Conservation (phyloP, 2,329 filamentous ascomycete species). For the Hypoxylon sp. region DNA sequence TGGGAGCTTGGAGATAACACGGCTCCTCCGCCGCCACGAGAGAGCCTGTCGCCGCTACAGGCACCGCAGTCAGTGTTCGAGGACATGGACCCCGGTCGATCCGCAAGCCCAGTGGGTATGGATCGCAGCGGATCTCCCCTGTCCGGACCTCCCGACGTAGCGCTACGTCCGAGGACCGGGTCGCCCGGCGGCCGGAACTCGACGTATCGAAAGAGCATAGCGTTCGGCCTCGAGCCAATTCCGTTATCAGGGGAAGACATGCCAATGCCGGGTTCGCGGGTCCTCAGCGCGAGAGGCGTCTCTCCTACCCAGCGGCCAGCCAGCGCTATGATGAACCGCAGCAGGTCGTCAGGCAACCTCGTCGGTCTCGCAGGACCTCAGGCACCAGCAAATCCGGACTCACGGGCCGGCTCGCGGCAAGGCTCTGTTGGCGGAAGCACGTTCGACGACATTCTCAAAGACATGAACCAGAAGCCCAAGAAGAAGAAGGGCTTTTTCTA, state of each 20-base stretch:
- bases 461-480: conserved; percentile 45
- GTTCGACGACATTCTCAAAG: conserved; percentile 48
- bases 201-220: conserved; percentile 45
- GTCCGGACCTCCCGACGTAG: conserved; percentile 38
- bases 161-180: conserved; percentile 38
- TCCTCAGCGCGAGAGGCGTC: conserved; percentile 40
- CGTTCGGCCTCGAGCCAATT: conserved; percentile 46
- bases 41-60: conserved; percentile 41
- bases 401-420: conserved; percentile 38
- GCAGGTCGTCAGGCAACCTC: conserved; percentile 45
- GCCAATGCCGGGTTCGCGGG: conserved; percentile 35
- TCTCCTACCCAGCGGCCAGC: conserved; percentile 38
- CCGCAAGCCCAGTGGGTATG: conserved; percentile 33
- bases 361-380: conserved; percentile 36
- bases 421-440: conserved; percentile 44
- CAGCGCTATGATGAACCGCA: conserved; percentile 42
- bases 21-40: conserved; percentile 34
- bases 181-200: conserved; percentile 41
- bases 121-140: conserved; percentile 44
- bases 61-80: conserved; percentile 45
- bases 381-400: conserved; percentile 30
- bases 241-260: conserved; percentile 34
- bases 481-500: conserved; percentile 48
- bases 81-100: conserved; percentile 41
- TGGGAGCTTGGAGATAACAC: conserved; percentile 44